Evolutionary conservation across 2,329 filamentous ascomycete species (phyloP).

Genomic region (Elsinoe ampelina): DNA sequence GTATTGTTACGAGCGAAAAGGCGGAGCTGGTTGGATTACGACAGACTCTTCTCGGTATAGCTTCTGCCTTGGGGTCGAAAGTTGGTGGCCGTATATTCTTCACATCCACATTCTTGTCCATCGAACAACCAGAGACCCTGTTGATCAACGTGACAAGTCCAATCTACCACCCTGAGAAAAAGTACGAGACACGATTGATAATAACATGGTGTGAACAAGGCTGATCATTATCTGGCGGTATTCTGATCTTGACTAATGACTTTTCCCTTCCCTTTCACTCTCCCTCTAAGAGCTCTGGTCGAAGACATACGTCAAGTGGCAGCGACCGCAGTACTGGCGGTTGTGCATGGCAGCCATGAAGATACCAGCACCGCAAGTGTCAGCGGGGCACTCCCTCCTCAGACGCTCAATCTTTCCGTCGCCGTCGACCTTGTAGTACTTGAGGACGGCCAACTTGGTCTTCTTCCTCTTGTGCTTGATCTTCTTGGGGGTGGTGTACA

Average conservation of each 20-base stretch:
- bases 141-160: too few relatives aligned
- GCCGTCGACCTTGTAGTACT: constrained; percentile 99
- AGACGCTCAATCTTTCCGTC: constrained; percentile 99
- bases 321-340: constrained; percentile 86
- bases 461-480: constrained; percentile 99
- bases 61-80: constrained; percentile 1
- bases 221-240: constrained; percentile 26
- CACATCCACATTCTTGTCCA: constrained; percentile 14
- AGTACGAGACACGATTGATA: constrained; percentile 20
- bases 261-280: neutral
- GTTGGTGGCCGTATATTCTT: constrained; percentile 12
- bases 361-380: constrained; percentile 96
- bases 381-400: constrained; percentile 89
- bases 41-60: neutral
- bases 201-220: constrained; percentile 17
- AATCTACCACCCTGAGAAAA: constrained; percentile 7
- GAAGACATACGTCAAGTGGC: constrained; percentile 63
- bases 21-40: neutral
- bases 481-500: constrained; percentile 99
- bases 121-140: too few relatives aligned
- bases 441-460: constrained; percentile 99
- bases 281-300: constrained; percentile 39
- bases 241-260: constrained; percentile 19
- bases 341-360: constrained; percentile 99
- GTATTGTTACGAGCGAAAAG: neutral